Evolutionary conservation across 164 flowering plant species (phyloP).

Genomic region (Tetrastigma voinierianum): DNA sequence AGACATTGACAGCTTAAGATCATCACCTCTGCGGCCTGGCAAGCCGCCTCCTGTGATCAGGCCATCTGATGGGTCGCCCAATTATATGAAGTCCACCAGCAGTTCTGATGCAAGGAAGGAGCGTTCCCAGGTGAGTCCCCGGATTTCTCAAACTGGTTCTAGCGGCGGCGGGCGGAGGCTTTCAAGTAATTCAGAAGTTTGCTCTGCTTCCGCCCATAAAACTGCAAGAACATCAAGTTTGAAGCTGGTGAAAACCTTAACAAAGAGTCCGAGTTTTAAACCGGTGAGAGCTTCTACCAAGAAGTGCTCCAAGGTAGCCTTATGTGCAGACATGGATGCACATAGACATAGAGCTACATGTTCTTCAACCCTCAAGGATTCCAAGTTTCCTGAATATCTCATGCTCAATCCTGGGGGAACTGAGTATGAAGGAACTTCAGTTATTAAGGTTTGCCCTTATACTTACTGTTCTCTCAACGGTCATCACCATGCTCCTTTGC

Average conservation of each 20-base stretch:
- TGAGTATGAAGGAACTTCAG: slow-evolving; percentile 57
- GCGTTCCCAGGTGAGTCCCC: slow-evolving; percentile 21
- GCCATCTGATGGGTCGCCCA: slow-evolving; percentile 28
- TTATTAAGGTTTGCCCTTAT: slow-evolving; percentile 59
- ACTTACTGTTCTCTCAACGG: slow-evolving; percentile 74
- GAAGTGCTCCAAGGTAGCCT: slow-evolving; percentile 32
- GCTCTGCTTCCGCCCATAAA: slow-evolving; percentile 19
- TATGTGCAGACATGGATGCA: slow-evolving; percentile 31
- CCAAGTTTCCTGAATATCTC: slow-evolving; percentile 57
- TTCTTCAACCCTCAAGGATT: slow-evolving; percentile 64
- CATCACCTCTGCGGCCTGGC: slow-evolving; percentile 28
- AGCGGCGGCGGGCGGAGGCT: slow-evolving; percentile 18
- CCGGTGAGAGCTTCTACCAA: slow-evolving; percentile 27
- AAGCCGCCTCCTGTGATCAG: slow-evolving; percentile 25
- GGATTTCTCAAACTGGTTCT: slow-evolving; percentile 12
- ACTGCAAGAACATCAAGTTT: slow-evolving; percentile 25
- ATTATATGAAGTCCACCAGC: slow-evolving; percentile 63
- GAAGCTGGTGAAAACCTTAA: slow-evolving; percentile 40
- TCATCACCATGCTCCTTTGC: slow-evolving; percentile 43
- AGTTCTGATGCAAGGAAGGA: slow-evolving; percentile 55
- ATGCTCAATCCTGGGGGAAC: slow-evolving; percentile 50
- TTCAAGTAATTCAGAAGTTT: slow-evolving; percentile 8
- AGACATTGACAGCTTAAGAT: slow-evolving; percentile 20
- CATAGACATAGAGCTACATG: slow-evolving; percentile 55
- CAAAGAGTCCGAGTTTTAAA: slow-evolving; percentile 55